Evolutionary conservation across 1,139 yeast species (phyloP).

Genomic region (Suhomyces chickasaworum): DNA sequence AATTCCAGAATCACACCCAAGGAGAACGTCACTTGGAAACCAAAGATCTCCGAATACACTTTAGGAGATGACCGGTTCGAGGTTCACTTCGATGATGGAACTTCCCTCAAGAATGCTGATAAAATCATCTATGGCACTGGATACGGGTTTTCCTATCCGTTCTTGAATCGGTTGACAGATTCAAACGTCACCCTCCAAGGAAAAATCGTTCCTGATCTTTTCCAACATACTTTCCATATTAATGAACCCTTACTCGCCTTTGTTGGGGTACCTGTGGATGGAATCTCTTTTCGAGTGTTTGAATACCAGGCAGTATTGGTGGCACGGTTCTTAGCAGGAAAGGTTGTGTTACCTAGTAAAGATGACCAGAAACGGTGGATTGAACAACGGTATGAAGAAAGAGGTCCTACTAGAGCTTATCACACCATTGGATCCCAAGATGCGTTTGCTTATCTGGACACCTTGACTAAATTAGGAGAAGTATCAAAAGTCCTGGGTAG

Average conservation of each 20-base stretch:
- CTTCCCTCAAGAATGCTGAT: constrained; percentile 33
- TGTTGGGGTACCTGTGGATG: constrained; percentile 48
- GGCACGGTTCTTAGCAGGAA: constrained; percentile 37
- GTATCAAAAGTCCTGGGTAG: constrained; percentile 33
- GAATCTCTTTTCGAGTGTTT: constrained; percentile 40
- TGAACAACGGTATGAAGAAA: constrained; percentile 24
- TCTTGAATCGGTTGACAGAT: constrained; percentile 30
- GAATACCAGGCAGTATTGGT: constrained; percentile 45
- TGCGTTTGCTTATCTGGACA: constrained; percentile 23
- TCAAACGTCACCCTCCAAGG: constrained; percentile 30
- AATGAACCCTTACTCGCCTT: constrained; percentile 40
- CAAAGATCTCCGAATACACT: constrained; percentile 25
- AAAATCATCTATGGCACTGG: constrained; percentile 48
- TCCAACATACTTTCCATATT: constrained; percentile 41
- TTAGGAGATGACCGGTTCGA: constrained; percentile 22
- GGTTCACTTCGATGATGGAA: constrained; percentile 34
- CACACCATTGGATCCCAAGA: constrained; percentile 41
- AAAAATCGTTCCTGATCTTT: constrained; percentile 30
- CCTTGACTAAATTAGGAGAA: constrained; percentile 31
- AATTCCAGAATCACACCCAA: constrained; percentile 16
- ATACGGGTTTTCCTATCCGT: constrained; percentile 46
- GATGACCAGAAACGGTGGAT: constrained; percentile 37
- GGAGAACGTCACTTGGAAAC: constrained; percentile 26
- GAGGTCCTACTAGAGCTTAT: constrained; percentile 39
- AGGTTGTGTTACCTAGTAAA: constrained; percentile 31